Percentiles rank a stretch among this genome's conserved stretches.
Conservation (phyloP, 23 red algal species). For the Gracilaria domingensis region DNA sequence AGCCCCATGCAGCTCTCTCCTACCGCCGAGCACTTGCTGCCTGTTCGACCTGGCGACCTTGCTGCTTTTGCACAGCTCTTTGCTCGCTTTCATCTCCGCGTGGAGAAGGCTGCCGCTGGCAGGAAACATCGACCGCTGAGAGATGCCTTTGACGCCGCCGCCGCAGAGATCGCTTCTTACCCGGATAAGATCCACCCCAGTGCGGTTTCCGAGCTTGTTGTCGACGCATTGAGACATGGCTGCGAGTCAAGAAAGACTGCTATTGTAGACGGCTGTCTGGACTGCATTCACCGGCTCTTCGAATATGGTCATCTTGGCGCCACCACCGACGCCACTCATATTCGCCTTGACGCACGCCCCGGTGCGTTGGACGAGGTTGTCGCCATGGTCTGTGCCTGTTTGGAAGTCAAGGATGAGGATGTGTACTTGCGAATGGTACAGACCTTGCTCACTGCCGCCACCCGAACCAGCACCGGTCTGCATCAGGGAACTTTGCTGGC, state of each 20-base stretch:
- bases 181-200: constrained; percentile 38
- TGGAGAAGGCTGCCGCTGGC: constrained; percentile 63
- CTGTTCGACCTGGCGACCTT: constrained; percentile 62
- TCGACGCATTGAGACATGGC: constrained; percentile 53
- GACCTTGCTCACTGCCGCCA: constrained; percentile 82
- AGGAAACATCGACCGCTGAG: constrained; percentile 70
- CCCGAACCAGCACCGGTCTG: constrained; percentile 73
- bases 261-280: constrained; percentile 79
- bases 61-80: constrained; percentile 70
- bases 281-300: constrained; percentile 87
- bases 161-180: constrained; percentile 17
- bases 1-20: neutral
- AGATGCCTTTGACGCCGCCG: constrained; percentile 66
- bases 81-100: constrained; percentile 60
- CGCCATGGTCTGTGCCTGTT: constrained; percentile 81
- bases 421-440: constrained; percentile 93
- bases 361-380: constrained; percentile 78
- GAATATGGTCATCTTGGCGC: constrained; percentile 79
- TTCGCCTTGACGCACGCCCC: constrained; percentile 37
- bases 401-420: constrained; percentile 92
- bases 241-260: constrained; percentile 67
- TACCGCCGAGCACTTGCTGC: neutral
- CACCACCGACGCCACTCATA: constrained; percentile 45
- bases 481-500: constrained; percentile 85
- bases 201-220: constrained; percentile 48